Evolutionary conservation across 495 filamentous ascomycete species (phyloP).

Genomic region (Aspergillus funiculosus): DNA sequence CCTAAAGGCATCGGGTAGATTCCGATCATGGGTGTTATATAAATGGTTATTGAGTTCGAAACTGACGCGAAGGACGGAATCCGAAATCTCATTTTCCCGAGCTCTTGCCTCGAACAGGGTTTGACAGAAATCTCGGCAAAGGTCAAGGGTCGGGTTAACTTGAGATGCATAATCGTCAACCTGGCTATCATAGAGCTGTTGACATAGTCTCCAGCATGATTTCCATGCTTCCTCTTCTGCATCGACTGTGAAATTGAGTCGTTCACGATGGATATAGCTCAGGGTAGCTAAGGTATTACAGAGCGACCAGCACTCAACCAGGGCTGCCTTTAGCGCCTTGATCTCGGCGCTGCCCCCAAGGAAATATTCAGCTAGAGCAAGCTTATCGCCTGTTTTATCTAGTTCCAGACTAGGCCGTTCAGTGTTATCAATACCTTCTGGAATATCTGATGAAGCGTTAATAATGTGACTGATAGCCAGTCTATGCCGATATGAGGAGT

Average conservation of each 20-base stretch:
- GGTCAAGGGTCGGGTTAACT: slow-evolving; percentile 70
- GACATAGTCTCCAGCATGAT: slow-evolving; percentile 86
- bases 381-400: slow-evolving; percentile 34
- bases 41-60: slow-evolving; percentile 94
- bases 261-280: slow-evolving; percentile 76
- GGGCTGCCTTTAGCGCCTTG: slow-evolving; percentile 63
- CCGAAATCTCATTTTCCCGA: slow-evolving; percentile 65
- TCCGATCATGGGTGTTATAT: slow-evolving; percentile 83
- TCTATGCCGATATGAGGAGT: too few species aligned
- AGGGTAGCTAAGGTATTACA: slow-evolving; percentile 85
- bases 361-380: slow-evolving; percentile 25
- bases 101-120: slow-evolving; percentile 77
- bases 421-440: slow-evolving; percentile 30
- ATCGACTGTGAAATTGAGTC: slow-evolving; percentile 59
- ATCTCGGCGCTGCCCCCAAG: slow-evolving; percentile 57
- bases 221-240: slow-evolving; percentile 87
- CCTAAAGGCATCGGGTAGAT: slow-evolving; percentile 78
- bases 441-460: slow-evolving; percentile 36
- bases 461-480: slow-evolving; percentile 3
- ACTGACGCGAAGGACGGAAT: slow-evolving; percentile 83
- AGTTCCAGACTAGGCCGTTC: slow-evolving; percentile 34
- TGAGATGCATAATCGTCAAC: slow-evolving; percentile 68
- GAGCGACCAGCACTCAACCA: slow-evolving; percentile 88
- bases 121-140: slow-evolving; percentile 89
- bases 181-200: slow-evolving; percentile 75